Evolutionary conservation across 257 asterid genomes (phyloP).

Genomic region (Jaltomata sinuosa): DNA sequence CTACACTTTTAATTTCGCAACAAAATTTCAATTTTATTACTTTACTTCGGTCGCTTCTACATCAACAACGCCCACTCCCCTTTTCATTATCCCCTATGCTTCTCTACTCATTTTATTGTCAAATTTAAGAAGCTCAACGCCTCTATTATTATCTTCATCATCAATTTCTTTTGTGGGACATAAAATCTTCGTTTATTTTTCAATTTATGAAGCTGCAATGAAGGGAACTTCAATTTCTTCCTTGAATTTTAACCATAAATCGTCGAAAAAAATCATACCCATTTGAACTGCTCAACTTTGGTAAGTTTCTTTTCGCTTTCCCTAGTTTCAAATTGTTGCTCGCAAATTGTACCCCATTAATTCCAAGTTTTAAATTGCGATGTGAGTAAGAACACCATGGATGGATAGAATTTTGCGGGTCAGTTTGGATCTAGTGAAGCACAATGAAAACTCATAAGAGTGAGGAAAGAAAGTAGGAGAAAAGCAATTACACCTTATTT

Average conservation of each 20-base stretch:
- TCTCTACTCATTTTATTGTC: conserved; percentile 9
- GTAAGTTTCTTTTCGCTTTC: neutral
- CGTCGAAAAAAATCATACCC: conserved; percentile 9
- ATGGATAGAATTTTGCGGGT: neutral
- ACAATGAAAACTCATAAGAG: neutral
- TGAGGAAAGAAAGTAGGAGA: conserved; percentile 12
- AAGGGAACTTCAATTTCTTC: neutral
- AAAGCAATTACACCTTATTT: conserved; percentile 24
- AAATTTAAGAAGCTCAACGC: neutral
- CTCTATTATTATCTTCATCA: conserved; percentile 12
- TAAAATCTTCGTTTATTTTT: neutral
- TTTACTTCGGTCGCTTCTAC: no score
- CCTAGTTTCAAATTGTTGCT: no score
- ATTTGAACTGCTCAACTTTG: conserved; percentile 2
- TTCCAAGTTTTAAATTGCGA: neutral
- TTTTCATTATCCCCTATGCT: conserved; percentile 7
- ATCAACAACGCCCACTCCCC: neutral
- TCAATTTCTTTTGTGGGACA: conserved; percentile 1
- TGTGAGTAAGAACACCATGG: neutral
- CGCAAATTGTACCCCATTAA: no score
- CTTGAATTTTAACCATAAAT: conserved; percentile 8
- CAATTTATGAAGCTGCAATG: no score
- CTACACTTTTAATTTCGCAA: no score
- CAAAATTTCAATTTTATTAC: no score
- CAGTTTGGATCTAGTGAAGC: neutral